Conservation (phyloP, 257 asterid genomes). For the Forsythia suspensa region DNA sequence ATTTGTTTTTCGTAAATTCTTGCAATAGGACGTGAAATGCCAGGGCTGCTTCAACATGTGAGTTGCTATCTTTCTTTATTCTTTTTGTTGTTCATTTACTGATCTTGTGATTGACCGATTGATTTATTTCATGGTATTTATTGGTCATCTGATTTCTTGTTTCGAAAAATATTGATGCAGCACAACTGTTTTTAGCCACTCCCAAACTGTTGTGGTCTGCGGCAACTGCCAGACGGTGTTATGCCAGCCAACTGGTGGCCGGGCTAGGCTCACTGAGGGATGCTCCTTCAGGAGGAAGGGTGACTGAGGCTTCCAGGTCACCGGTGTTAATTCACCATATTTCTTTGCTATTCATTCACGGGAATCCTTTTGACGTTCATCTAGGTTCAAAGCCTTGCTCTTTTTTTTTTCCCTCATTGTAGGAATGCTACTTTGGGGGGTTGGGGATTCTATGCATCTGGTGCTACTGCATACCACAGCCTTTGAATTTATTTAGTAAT, state of each 20-base stretch:
- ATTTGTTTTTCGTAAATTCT: neutral
- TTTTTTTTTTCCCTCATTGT: neutral
- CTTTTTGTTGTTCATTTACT: neutral
- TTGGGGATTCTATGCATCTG: neutral
- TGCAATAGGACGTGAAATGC: neutral
- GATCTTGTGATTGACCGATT: neutral
- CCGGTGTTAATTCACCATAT: neutral
- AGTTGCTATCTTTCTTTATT: neutral
- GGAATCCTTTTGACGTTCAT: neutral
- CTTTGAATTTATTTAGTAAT: too few species aligned
- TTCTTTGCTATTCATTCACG: neutral
- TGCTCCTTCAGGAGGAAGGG: conserved; percentile 4
- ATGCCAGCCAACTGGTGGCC: neutral
- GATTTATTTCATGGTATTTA: neutral
- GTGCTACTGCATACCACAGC: too few species aligned
- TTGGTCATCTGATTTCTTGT: neutral
- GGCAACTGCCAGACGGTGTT: neutral
- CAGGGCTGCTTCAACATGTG: neutral
- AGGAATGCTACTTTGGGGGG: neutral
- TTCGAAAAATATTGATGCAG: neutral
- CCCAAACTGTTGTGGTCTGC: conserved; percentile 8
- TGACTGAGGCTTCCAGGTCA: neutral
- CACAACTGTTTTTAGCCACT: neutral
- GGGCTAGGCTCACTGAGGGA: neutral
- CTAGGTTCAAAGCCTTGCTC: neutral